Evolutionary conservation across 768 basidiomycete genomes (phyloP), one percentile per base, ranked within the genome.

Genomic region (Lentinula sp.): DNA sequence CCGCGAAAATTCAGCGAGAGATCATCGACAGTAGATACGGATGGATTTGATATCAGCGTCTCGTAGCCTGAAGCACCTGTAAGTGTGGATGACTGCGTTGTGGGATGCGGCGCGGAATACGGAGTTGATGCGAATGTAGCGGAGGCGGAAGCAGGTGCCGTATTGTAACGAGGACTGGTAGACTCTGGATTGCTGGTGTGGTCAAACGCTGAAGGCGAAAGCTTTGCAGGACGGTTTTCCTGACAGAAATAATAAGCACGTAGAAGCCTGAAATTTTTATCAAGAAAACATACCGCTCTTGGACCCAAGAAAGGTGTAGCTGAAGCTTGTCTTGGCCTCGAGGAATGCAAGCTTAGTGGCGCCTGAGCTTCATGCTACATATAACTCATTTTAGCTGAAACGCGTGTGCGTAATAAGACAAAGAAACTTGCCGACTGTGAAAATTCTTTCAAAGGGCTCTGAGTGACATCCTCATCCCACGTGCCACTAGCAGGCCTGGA

Each of bases 1-100:
- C 85, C 85, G 62, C 87, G 81, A 52, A 89, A 71, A 4, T 83
- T 78, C 35, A 82, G 70, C 13, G 84, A 74, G 37, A 88, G 74
- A 35, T 87, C 85, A 52, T 83, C 84, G 16, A 76, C 79, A 49
- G 73, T 67, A 39, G 77, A 69, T 13, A 78, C 67, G 16, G 75
- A 69, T 62, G 76, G 75, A 18, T 69, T 18, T 23, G 46, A 18
- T 21, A 48, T 48, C 9, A 59, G 61, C 39, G 66, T 34, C 40
- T 69, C 68, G 59, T 59, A 63, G 9, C 53, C 48, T 31, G 45
- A 56, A 54, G 61, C 54, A 18, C 62, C 66, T 43, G 66, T 50
- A 28, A 49, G 48, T 3, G 35, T 31, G 23, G 59, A 21, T 34
- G 32, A 18, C 23, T 60, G 59, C 31, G 23, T 23, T 1, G 32